Conservation (phyloP, 1,139 yeast genomes). For the Taiozyma sp. region DNA sequence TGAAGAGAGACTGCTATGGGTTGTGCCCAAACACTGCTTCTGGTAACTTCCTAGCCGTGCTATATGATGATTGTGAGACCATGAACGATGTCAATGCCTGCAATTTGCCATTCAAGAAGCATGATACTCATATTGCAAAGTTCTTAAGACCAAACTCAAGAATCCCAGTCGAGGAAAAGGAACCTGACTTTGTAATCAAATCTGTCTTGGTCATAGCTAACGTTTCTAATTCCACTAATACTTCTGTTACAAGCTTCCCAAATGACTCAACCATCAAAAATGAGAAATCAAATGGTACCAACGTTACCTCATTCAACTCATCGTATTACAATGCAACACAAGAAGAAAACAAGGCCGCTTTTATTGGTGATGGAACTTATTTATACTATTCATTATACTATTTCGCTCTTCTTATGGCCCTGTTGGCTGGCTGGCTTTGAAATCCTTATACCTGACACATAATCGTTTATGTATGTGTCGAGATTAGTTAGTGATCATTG, state of each 20-base stretch:
- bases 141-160: conserved; percentile 23
- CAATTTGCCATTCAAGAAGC: conserved; percentile 43
- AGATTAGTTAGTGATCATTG: neutral
- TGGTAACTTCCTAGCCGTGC: conserved; percentile 41
- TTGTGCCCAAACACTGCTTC: conserved; percentile 44
- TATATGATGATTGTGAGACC: conserved; percentile 41
- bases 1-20: conserved; percentile 40
- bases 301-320: neutral
- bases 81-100: conserved; percentile 49
- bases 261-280: neutral
- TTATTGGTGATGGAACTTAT: neutral
- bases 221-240: neutral
- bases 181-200: conserved; percentile 23
- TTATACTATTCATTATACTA: neutral
- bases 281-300: neutral
- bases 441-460: neutral
- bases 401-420: neutral
- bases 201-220: conserved; percentile 10
- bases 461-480: no score
- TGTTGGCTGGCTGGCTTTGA: neutral
- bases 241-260: neutral
- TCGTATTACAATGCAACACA: neutral
- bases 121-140: conserved; percentile 26
- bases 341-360: neutral
- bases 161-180: conserved; percentile 22